Base-by-base conservation (phyloP, 306 rosid species). In the Hylodesmum podocarpum region DNA sequence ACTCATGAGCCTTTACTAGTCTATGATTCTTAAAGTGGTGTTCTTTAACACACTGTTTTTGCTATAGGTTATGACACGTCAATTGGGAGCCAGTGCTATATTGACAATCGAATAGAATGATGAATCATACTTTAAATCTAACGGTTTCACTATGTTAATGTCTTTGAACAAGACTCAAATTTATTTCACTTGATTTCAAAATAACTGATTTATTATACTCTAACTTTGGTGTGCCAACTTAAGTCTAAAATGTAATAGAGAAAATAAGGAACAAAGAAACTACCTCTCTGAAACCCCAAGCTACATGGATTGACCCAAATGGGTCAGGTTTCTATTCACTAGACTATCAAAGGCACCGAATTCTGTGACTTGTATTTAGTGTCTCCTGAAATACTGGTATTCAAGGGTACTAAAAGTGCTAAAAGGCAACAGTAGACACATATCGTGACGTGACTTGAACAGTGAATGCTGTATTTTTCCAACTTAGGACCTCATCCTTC, bases 41-140 rank as follows among this genome's bases (percentile, higher is more conserved):
- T 49, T 69, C 8, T 11, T 47, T 47, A 4, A 9, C 6, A 47
- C 4, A 66, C 2, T 54, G 65, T 24, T 53, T 77, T 19, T n/a
- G 76, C n/a, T n/a, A n/a, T n/a, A n/a, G n/a, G n/a, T 77, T 19
- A 9, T 47, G 34, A 59, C 24, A 75, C 27, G 41, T 57, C 39
- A 34, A 27, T 6, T 36, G 36, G 11, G 22, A 44, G 59, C 31
- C 55, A 24, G 16, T 50, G 14, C 16, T 61, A 34, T 44, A 34
- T 44, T 27, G 12, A 13, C 28, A 40, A 25, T 24, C 28, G 18
- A 24, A 72, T 39, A 18, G 43, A 65, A 10, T 2, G 4, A 37
- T 24, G 57, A 61, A 74, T 46, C 71, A 46, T 18, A 12, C 10
- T 62, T 46, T 7, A 62, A 31, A 62, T 29, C 70, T 46, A 8